These are phyloP conservation scores for Cryptosporidium sp. DNA, from an alignment of 169 alveolate species.

Conservation along the genomic window DNA sequence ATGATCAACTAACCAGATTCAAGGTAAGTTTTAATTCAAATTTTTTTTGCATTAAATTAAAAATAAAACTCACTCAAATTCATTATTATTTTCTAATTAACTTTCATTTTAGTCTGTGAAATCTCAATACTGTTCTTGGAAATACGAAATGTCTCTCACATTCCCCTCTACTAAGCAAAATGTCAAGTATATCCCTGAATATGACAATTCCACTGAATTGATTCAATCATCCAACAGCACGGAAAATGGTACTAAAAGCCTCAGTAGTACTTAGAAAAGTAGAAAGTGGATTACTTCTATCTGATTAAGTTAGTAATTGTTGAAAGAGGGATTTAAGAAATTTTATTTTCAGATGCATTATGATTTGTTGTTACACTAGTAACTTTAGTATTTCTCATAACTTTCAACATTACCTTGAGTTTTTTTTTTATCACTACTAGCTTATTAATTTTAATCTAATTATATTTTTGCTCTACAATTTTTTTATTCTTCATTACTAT, in stretches of 20 bases:
- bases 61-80: background rate
- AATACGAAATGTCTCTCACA: constrained; percentile 56
- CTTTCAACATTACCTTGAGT: too few relatives aligned
- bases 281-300: background rate
- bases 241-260: constrained; percentile 2
- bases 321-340: too few relatives aligned
- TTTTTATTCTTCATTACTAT: too few relatives aligned
- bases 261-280: background rate
- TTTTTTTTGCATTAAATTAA: too few relatives aligned
- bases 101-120: constrained; percentile 35
- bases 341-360: background rate
- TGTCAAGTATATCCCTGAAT: constrained; percentile 35
- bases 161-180: constrained; percentile 39
- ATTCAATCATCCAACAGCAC: background rate
- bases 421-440: too few relatives aligned
- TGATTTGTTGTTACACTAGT: background rate
- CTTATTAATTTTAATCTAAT: background rate
- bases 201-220: background rate
- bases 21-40: constrained; percentile 26
- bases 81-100: background rate
- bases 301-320: background rate
- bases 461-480: too few relatives aligned
- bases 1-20: constrained; percentile 2
- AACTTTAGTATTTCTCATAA: background rate
- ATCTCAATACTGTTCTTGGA: constrained; percentile 47